These are phyloP conservation scores for Chenopodium album DNA, from an alignment of 148 eudicot genomes.

Conservation along the genomic window DNA sequence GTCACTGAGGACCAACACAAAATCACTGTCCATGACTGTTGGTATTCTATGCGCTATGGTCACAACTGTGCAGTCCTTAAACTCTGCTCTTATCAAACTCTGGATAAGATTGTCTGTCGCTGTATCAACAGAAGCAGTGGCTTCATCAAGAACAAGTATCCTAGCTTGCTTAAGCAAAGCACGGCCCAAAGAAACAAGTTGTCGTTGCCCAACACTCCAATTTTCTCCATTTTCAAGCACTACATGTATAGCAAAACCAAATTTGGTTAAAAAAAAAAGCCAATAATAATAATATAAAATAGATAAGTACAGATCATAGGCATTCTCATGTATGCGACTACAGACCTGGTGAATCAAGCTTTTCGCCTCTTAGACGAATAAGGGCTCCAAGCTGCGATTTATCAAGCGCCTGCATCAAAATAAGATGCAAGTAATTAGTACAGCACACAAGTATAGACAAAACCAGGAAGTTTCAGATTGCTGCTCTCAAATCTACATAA, in stretches of 20 bases:
- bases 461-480: background rate
- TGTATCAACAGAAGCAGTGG: constrained; percentile 96
- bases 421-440: constrained; percentile 6
- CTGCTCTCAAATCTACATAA: constrained; percentile 1
- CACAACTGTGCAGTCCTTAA: constrained; percentile 77
- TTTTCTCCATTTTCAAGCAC: constrained; percentile 96
- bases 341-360: constrained; percentile 84
- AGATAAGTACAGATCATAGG: background rate
- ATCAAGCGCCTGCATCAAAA: constrained; percentile 73
- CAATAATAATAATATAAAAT: background rate
- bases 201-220: constrained; percentile 98
- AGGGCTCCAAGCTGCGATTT: constrained; percentile 91
- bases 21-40: constrained; percentile 93
- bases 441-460: background rate
- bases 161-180: constrained; percentile 90
- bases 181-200: constrained; percentile 92
- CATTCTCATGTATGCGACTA: constrained; percentile 8
- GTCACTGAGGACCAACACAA: constrained; percentile 93
- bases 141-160: constrained; percentile 95
- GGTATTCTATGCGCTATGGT: constrained; percentile 97
- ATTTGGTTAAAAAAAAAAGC: background rate
- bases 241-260: constrained; percentile 26
- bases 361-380: constrained; percentile 73
- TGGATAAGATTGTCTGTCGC: constrained; percentile 95
- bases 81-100: constrained; percentile 83